Percentiles rank a stretch among this genome's conserved stretches.
These are phyloP conservation scores for Suillus fuscotomentosus DNA, from an alignment of 768 basidiomycete species.

Conservation along the genomic window DNA sequence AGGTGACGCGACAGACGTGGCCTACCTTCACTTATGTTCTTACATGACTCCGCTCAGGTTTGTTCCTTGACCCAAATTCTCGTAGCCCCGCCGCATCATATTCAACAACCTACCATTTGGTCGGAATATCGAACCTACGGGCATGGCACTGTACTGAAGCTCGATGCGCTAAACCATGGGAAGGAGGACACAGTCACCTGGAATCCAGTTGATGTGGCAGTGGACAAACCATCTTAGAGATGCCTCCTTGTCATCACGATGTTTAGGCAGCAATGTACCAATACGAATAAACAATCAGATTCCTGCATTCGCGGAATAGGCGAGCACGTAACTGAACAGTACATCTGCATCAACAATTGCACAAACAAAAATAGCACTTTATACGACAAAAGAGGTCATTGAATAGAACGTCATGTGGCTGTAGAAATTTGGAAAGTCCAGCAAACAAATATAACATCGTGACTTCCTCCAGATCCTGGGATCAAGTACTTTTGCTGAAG, in stretches of 20 bases:
- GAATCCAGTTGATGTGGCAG: conserved; percentile 40
- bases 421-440: background rate
- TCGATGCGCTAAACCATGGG: conserved; percentile 46
- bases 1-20: conserved; percentile 12
- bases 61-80: conserved; percentile 48
- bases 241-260: background rate
- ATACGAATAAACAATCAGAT: background rate
- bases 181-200: conserved; percentile 43
- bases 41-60: conserved; percentile 28
- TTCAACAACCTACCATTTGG: conserved; percentile 46
- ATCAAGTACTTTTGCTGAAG: conserved; percentile 15
- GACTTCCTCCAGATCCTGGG: background rate
- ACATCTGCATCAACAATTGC: background rate
- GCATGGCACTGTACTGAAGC: conserved; percentile 33
- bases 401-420: background rate
- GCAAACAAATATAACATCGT: background rate
- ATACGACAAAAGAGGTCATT: background rate
- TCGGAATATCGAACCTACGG: conserved; percentile 40
- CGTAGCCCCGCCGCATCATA: conserved; percentile 38
- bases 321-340: background rate
- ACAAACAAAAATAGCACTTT: background rate
- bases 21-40: background rate
- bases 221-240: background rate
- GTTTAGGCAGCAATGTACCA: background rate
- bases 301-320: background rate